phyloP scores from a whole-genome alignment of 176 grass and related monocot species.

The Saccharum spontaneum region DNA sequence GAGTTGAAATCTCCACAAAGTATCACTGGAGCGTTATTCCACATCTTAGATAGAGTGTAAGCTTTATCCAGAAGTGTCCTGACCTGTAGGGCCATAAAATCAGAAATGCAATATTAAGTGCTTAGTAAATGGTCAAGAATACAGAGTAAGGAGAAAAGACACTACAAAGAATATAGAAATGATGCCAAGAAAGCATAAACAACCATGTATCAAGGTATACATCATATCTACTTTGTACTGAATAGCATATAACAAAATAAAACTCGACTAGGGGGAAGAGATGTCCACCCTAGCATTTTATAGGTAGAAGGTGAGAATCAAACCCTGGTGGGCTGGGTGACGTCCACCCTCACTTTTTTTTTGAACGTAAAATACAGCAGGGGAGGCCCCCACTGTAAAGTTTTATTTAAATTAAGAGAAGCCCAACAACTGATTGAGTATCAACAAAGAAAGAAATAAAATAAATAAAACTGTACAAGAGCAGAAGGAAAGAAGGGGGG shows the following conservation, averaged over 20 bases:
- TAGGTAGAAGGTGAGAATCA: not conserved
- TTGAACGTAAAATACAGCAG: too few species aligned
- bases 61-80: conserved; percentile 85
- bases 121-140: conserved; percentile 18
- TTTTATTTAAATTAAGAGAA: too few species aligned
- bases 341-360: too few species aligned
- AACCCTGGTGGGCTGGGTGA: not conserved
- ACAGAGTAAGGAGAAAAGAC: not conserved
- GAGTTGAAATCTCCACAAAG: conserved; percentile 97
- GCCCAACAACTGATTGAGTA: too few species aligned
- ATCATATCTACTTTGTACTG: not conserved
- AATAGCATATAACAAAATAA: not conserved
- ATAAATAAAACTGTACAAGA: too few species aligned
- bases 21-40: conserved; percentile 89
- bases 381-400: too few species aligned
- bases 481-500: too few species aligned
- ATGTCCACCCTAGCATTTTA: not conserved
- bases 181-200: conserved; percentile 15
- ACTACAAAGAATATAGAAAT: conserved; percentile 8
- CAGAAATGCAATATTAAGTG: conserved; percentile 14
- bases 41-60: conserved; percentile 67
- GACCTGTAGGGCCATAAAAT: conserved; percentile 57
- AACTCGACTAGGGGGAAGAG: not conserved
- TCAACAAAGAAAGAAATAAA: too few species aligned
- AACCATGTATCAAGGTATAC: conserved; percentile 5